Conservation (phyloP, 257 asterid genomes). For the Handroanthus guayacan region DNA sequence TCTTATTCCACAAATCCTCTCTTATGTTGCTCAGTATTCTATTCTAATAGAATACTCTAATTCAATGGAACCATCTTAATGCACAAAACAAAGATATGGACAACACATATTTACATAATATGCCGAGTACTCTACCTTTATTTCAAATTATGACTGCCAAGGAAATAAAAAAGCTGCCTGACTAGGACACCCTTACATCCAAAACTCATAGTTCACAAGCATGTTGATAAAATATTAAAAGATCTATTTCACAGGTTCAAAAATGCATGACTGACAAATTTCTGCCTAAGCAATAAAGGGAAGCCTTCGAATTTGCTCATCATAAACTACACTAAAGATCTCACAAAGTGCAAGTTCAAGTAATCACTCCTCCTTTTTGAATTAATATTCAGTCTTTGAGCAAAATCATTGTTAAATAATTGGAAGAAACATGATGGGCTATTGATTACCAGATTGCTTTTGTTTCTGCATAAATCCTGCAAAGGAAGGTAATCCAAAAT, state of each 20-base stretch:
- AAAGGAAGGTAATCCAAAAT: conserved; percentile 76
- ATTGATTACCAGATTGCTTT: conserved; percentile 63
- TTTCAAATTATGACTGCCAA: conserved; percentile 22
- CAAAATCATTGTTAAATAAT: conserved; percentile 10
- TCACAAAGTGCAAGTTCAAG: conserved; percentile 4
- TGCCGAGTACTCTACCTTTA: conserved; percentile 7
- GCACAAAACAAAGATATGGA: conserved; percentile 2
- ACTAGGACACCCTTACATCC: conserved; percentile 12
- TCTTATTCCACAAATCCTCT: background rate
- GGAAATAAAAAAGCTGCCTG: conserved; percentile 14
- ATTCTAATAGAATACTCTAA: background rate
- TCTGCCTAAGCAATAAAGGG: conserved; percentile 17
- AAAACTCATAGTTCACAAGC: conserved; percentile 18
- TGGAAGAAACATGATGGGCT: conserved; percentile 18
- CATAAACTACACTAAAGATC: conserved; percentile 15
- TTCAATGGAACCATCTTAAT: conserved; percentile 13
- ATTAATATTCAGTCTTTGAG: conserved; percentile 18
- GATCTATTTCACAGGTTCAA: background rate
- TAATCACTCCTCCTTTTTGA: conserved; percentile 1
- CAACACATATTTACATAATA: conserved; percentile 7
- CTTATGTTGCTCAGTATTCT: background rate
- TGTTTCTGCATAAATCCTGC: conserved; percentile 80
- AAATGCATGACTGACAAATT: conserved; percentile 11
- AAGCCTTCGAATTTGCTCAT: conserved; percentile 8
- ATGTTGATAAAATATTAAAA: background rate